A percentile compares a stretch with the other conserved stretches of the same genome.
phyloP scores from a whole-genome alignment of 257 asterid genomes.

The Knoxia roxburghii region DNA sequence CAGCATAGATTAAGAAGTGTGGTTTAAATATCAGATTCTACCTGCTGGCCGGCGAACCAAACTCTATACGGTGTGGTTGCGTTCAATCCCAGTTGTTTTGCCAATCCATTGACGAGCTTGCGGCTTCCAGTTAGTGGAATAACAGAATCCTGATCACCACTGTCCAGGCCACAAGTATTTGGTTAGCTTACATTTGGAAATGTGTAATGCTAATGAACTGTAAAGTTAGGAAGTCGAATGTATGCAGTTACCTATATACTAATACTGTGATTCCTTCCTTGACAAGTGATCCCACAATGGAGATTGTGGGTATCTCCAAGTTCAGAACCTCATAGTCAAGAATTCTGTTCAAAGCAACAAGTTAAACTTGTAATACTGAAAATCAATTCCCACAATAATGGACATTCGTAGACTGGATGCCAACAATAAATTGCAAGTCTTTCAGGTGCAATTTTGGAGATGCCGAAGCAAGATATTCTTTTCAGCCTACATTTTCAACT shows the following conservation, averaged over 20 bases:
- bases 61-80: conserved; percentile 55
- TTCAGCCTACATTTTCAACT: not conserved
- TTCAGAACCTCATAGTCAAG: conserved; percentile 56
- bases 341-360: conserved; percentile 30
- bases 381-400: not conserved
- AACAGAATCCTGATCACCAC: conserved; percentile 79
- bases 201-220: not conserved
- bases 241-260: conserved; percentile 49
- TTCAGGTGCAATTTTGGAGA: too few relatives aligned
- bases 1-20: not conserved
- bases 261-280: conserved; percentile 49
- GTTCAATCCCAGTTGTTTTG: conserved; percentile 39
- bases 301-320: conserved; percentile 56
- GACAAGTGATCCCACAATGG: conserved; percentile 44
- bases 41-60: conserved; percentile 69
- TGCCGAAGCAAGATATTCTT: not conserved
- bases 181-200: not conserved
- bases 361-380: not conserved
- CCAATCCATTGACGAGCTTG: conserved; percentile 35
- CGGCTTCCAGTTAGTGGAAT: conserved; percentile 69
- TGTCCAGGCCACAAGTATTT: conserved; percentile 23
- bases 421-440: too few relatives aligned
- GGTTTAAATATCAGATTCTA: conserved; percentile 2
- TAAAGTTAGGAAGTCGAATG: too few relatives aligned
- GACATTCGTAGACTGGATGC: not conserved